Evolutionary conservation across 2,329 filamentous ascomycete species (phyloP), one percentile per base, ranked within the genome.

Genomic region (Malbranchea cinnamomea): DNA sequence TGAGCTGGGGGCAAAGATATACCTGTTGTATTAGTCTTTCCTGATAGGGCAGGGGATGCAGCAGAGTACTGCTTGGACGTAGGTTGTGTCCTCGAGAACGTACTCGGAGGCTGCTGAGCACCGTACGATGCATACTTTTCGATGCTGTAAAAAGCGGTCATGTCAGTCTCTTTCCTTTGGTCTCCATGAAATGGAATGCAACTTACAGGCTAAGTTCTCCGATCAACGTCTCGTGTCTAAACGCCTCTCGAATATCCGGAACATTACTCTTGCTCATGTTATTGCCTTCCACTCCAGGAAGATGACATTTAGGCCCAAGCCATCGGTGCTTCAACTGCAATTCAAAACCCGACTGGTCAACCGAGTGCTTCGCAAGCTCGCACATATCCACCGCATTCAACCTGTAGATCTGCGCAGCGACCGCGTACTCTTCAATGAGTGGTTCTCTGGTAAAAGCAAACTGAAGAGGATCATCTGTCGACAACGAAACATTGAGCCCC

Each of bases 381-480:
- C 89, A 95, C 89, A 98, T 98, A 48, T 98, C 89, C 3, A 95
- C 85, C 1, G 87, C 79, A 47, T 77, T 91, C 22, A 98, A 71
- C 59, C 95, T 95, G 62, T 95, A 98, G 35, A 98, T 98, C 56
- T 98, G 89, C 4, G 89, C 89, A 3, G 89, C 89, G 6, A 98
- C 89, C 0, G 87, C 85, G 48, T 98, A 98, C 50, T 98, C 89
- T 53, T 98, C 89, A 42, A 98, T 98, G 34, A 98, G 59, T 1
- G 89, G 89, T 54, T 98, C 89, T 47, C 95, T 98, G 4, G 89
- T 98, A 50, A 94, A 98, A 2, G 89, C 89, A 51, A 98, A 98
- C 49, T 98, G 89, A 26, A 98, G 66, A 13, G 89, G 89, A 50
- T 98, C 89, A 48, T 98, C 89, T 0, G 89, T 95, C 2, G 87